Base-by-base conservation (phyloP, 352 stramenopile genomes). In the Pythium grandisporangium region DNA sequence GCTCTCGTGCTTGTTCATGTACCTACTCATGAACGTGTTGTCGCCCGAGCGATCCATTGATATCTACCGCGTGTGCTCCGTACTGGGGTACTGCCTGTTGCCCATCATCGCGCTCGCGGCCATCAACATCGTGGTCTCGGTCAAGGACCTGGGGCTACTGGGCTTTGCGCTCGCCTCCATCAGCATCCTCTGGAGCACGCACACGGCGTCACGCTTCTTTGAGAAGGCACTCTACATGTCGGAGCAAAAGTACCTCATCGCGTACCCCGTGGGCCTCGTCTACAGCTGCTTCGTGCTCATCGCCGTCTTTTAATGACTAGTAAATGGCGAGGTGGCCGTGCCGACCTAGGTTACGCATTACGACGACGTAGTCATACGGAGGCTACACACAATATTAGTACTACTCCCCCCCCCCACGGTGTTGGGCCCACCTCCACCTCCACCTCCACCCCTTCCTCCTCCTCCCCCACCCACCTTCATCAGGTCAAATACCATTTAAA, bases 281-380 rank as follows among this genome's bases (percentile, higher is more conserved):
- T 99, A 99, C 75, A 94, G 78, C 26, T 96, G 89, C 62, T 99
- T 99, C 75, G 95, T 98, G 30, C 90, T 99, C 21, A 98, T 99
- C 58, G 97, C 96, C 5, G 96, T 99, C 30, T 99, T 99, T 67
- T 99, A 81, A 32, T 14, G 14, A 14, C 27, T 32, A 32, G 27
- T 32, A 32, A 32, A 32, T 8, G 14, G 27, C 27, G n/a, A n/a
- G n/a, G n/a, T n/a, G n/a, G n/a, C n/a, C n/a, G n/a, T n/a, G n/a
- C n/a, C n/a, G n/a, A n/a, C n/a, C n/a, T n/a, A n/a, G n/a, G n/a
- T n/a, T n/a, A n/a, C n/a, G n/a, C n/a, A n/a, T n/a, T n/a, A n/a
- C n/a, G n/a, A n/a, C n/a, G n/a, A n/a, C n/a, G n/a, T n/a, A n/a
- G n/a, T n/a, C n/a, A n/a, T n/a, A n/a, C n/a, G n/a, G n/a, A n/a